Evolutionary conservation across 192 early-diverging fungal species (phyloP).

Genomic region (Umbelopsis ramanniana): DNA sequence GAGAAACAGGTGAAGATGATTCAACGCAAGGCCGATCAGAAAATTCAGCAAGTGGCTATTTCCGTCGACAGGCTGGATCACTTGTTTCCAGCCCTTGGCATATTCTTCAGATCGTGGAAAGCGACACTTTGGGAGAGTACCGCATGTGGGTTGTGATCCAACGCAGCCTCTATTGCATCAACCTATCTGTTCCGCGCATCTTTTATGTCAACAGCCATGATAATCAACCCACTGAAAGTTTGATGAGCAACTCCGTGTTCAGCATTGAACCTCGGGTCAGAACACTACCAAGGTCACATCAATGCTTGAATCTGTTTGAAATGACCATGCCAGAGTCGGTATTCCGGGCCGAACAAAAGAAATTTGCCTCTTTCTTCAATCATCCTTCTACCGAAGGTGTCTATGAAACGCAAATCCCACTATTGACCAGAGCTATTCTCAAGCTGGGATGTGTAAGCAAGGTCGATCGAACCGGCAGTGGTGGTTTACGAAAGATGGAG

Average conservation of each 20-base stretch:
- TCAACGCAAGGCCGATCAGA: neutral
- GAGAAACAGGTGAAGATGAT: conserved; percentile 27
- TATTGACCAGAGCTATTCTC: conserved; percentile 81
- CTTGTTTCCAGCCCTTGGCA: conserved; percentile 78
- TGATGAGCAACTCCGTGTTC: conserved; percentile 1
- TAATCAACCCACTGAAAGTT: conserved; percentile 24
- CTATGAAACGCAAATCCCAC: conserved; percentile 90
- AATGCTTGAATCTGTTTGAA: conserved; percentile 74
- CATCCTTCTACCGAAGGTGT: conserved; percentile 90
- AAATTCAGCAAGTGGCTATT: conserved; percentile 58
- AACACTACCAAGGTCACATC: conserved; percentile 80
- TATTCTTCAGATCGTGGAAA: conserved; percentile 83
- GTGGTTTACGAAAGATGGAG: conserved; percentile 41
- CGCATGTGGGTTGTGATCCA: conserved; percentile 83
- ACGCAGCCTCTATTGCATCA: conserved; percentile 69
- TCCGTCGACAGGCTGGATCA: conserved; percentile 68
- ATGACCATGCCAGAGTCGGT: conserved; percentile 81
- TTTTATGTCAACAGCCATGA: conserved; percentile 84
- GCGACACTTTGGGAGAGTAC: conserved; percentile 86
- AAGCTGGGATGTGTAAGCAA: conserved; percentile 69
- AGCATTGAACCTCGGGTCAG: conserved; percentile 51
- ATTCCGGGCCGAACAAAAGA: conserved; percentile 72
- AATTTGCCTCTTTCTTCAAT: conserved; percentile 81
- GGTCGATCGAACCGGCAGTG: conserved; percentile 31
- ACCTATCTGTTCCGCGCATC: conserved; percentile 76